Percentiles rank a stretch among this genome's conserved stretches.
Evolutionary conservation across 2,329 filamentous ascomycete species (phyloP).

Genomic region (Sporothrix mexicana): DNA sequence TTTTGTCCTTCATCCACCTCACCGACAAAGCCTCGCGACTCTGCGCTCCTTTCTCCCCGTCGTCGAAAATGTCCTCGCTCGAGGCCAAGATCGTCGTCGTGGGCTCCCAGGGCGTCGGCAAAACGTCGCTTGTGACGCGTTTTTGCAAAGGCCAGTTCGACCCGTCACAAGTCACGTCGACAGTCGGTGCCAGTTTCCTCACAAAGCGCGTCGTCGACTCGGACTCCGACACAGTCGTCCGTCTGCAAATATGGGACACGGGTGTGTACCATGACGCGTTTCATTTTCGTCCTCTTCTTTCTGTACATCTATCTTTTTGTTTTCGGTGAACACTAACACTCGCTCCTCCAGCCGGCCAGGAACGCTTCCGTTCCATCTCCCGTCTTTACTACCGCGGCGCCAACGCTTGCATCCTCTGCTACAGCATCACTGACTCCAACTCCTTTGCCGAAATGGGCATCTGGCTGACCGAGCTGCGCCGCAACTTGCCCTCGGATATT

Average conservation of each 20-base stretch:
- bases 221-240: conserved; percentile 83
- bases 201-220: conserved; percentile 81
- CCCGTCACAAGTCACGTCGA: conserved; percentile 68
- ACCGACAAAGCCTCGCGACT: neutral
- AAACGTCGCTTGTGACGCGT: conserved; percentile 77
- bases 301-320: neutral
- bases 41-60: neutral
- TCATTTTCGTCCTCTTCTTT: neutral
- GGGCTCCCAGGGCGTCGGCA: conserved; percentile 79
- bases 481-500: conserved; percentile 76
- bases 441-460: conserved; percentile 92
- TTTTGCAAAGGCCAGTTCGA: conserved; percentile 76
- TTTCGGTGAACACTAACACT: neutral
- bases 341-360: conserved; percentile 72
- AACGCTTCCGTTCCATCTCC: conserved; percentile 92
- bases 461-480: conserved; percentile 84
- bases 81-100: conserved; percentile 84
- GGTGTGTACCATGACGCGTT: conserved; percentile 51
- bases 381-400: conserved; percentile 96
- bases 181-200: conserved; percentile 80
- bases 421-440: conserved; percentile 85
- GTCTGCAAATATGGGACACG: conserved; percentile 97
- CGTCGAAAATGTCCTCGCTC: conserved; percentile 60
- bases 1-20: neutral
- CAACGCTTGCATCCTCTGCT: conserved; percentile 91